These are phyloP conservation scores for Penicillium sp. DNA, from an alignment of 2,329 filamentous ascomycete species.

Conservation along the genomic window DNA sequence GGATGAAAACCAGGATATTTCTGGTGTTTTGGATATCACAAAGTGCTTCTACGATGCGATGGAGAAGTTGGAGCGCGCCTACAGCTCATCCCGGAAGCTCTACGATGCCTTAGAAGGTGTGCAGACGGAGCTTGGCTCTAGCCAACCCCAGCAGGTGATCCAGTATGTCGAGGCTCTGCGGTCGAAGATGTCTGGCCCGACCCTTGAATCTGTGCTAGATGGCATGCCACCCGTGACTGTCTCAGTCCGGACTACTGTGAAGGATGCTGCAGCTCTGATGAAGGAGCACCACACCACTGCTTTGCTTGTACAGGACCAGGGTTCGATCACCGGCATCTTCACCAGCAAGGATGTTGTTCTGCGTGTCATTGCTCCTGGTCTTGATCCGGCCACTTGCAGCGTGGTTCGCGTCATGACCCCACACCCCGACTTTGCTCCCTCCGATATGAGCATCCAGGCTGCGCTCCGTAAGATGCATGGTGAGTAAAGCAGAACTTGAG, in stretches of 20 bases:
- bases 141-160: conserved; percentile 97
- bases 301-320: conserved; percentile 92
- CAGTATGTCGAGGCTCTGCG: conserved; percentile 96
- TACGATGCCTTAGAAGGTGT: conserved; percentile 98
- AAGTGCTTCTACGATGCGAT: conserved; percentile 99
- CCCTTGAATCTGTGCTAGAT: conserved; percentile 88
- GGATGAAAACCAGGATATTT: conserved; percentile 99
- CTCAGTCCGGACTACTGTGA: conserved; percentile 92
- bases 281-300: conserved; percentile 99
- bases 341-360: conserved; percentile 99
- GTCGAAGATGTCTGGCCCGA: conserved; percentile 96
- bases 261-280: conserved; percentile 93
- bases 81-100: conserved; percentile 94
- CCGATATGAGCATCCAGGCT: conserved; percentile 98
- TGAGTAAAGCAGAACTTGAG: conserved; percentile 48
- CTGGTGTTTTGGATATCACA: conserved; percentile 95
- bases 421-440: conserved; percentile 95
- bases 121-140: conserved; percentile 92
- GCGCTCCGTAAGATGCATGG: conserved; percentile 99
- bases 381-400: conserved; percentile 92
- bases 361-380: conserved; percentile 92
- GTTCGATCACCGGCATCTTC: conserved; percentile 97
- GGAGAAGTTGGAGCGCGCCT: conserved; percentile 98
- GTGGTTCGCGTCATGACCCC: conserved; percentile 99
- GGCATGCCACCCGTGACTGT: conserved; percentile 91